A percentile compares a stretch with the other conserved stretches of the same genome.
phyloP scores from a whole-genome alignment of 805 yeast species.

The Cyberlindnera xishuangbannaensis region DNA sequence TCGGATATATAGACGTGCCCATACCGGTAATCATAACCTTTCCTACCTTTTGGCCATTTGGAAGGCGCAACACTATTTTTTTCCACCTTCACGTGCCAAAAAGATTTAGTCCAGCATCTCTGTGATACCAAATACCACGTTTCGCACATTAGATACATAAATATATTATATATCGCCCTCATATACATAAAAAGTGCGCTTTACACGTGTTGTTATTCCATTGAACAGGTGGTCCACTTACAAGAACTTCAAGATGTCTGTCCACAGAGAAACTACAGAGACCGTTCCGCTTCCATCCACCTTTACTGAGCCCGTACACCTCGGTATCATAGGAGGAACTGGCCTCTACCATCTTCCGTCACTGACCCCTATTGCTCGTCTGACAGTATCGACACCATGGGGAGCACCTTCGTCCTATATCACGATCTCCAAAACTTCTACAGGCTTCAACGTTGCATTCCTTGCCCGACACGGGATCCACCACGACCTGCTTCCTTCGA shows the following conservation, averaged over 20 bases:
- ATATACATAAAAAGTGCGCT: too few species aligned
- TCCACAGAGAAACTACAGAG: slow-evolving; percentile 20
- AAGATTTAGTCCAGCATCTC: too few species aligned
- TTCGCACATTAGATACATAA: too few species aligned
- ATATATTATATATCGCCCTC: too few species aligned
- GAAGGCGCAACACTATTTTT: too few species aligned
- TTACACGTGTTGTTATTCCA: neutral
- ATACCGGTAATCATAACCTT: too few species aligned
- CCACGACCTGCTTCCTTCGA: slow-evolving; percentile 86
- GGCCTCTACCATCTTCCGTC: slow-evolving; percentile 89
- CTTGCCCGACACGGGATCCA: slow-evolving; percentile 90
- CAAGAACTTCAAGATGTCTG: slow-evolving; percentile 18
- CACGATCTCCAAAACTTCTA: slow-evolving; percentile 72
- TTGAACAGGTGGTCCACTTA: too few species aligned
- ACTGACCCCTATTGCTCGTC: slow-evolving; percentile 76
- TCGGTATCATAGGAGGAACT: slow-evolving; percentile 96
- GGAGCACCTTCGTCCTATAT: slow-evolving; percentile 93
- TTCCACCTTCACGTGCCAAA: too few species aligned
- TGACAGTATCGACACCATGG: slow-evolving; percentile 91
- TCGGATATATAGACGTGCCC: too few species aligned
- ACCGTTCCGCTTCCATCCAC: slow-evolving; percentile 35
- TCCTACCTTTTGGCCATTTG: too few species aligned
- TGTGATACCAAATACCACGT: too few species aligned
- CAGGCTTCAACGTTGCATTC: slow-evolving; percentile 86
- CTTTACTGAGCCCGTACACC: slow-evolving; percentile 59